Evolutionary conservation across 2,329 filamentous ascomycete species (phyloP).

Genomic region (Penicillium fuscoglaucum): DNA sequence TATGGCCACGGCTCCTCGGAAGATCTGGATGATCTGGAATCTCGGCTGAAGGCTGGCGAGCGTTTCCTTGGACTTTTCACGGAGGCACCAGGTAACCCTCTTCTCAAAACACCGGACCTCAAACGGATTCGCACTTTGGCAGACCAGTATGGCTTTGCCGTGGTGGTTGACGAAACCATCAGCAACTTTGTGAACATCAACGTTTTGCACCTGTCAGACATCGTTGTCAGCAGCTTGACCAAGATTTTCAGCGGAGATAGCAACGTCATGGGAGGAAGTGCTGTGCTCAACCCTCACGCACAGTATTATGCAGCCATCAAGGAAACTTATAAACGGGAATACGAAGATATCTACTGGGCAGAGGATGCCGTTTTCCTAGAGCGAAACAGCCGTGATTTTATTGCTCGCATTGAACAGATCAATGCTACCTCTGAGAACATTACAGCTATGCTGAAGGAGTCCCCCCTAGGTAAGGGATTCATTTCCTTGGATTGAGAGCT

Average conservation of each 20-base stretch:
- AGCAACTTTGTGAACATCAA: slow-evolving; percentile 96
- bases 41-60: slow-evolving; percentile 68
- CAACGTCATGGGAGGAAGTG: slow-evolving; percentile 93
- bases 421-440: slow-evolving; percentile 84
- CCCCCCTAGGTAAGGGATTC: slow-evolving; percentile 49
- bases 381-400: slow-evolving; percentile 91
- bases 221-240: slow-evolving; percentile 91
- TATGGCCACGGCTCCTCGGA: slow-evolving; percentile 76
- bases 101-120: slow-evolving; percentile 82
- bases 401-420: slow-evolving; percentile 75
- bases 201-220: slow-evolving; percentile 82
- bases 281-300: slow-evolving; percentile 65
- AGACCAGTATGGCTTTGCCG: slow-evolving; percentile 79
- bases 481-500: not conserved
- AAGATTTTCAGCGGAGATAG: slow-evolving; percentile 97
- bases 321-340: slow-evolving; percentile 61
- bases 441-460: slow-evolving; percentile 66
- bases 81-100: slow-evolving; percentile 91
- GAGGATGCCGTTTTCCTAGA: slow-evolving; percentile 95
- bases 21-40: slow-evolving; percentile 82
- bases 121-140: slow-evolving; percentile 76
- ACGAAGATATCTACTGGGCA: slow-evolving; percentile 89
- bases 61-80: slow-evolving; percentile 82
- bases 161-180: slow-evolving; percentile 94
- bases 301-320: slow-evolving; percentile 72